phyloP scores from a whole-genome alignment of 1,139 yeast genomes.

The Trichomonascaceae sp. region DNA sequence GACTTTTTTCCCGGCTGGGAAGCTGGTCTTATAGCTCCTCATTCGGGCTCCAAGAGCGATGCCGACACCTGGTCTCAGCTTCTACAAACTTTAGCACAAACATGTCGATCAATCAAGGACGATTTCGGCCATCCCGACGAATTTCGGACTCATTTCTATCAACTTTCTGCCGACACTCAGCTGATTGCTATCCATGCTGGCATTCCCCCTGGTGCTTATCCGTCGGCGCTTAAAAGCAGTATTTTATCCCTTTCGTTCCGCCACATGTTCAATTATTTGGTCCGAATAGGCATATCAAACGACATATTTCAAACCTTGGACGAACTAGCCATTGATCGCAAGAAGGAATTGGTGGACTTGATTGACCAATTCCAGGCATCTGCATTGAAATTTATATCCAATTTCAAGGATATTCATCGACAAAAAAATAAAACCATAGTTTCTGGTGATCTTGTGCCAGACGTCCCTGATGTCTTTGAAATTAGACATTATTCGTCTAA shows the following conservation, averaged over 20 bases:
- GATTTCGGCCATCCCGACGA: constrained; percentile 8
- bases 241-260: constrained; percentile 24
- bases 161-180: constrained; percentile 22
- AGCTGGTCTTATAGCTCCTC: constrained; percentile 7
- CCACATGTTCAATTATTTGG: constrained; percentile 22
- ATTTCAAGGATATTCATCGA: constrained; percentile 5
- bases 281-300: constrained; percentile 10
- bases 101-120: constrained; percentile 4
- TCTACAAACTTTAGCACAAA: constrained; percentile 6
- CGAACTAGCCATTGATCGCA: neutral
- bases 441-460: neutral
- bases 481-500: constrained; percentile 24
- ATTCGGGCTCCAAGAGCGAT: neutral
- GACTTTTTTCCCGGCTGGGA: constrained; percentile 7
- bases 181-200: constrained; percentile 25
- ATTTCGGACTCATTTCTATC: constrained; percentile 13
- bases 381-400: neutral
- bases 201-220: constrained; percentile 27
- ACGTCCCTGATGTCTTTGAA: constrained; percentile 15
- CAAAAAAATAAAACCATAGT: neutral
- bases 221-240: constrained; percentile 19
- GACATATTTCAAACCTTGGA: constrained; percentile 5
- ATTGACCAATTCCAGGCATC: neutral
- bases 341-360: neutral
- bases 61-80: constrained; percentile 14